phyloP scores from a whole-genome alignment of 176 grass and related monocot genomes.

The Puccinellia tenuiflora region DNA sequence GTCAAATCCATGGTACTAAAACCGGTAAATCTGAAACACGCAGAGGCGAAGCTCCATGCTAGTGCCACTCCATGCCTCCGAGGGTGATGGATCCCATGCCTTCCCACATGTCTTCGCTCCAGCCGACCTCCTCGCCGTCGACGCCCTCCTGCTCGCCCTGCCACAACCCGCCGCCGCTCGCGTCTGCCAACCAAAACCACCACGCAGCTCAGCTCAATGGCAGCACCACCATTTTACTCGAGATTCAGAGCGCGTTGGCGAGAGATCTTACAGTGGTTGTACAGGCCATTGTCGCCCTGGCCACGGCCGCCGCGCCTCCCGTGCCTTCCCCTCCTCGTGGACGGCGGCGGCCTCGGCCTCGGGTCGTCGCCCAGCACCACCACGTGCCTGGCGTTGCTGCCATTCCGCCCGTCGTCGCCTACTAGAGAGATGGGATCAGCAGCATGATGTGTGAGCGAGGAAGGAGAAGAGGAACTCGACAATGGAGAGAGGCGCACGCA shows the following conservation, averaged over 20 bases:
- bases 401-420: constrained; percentile 16
- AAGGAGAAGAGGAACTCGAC: too few relatives aligned
- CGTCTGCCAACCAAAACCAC: constrained; percentile 46
- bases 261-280: constrained; percentile 80
- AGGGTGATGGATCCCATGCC: constrained; percentile 71
- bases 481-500: constrained; percentile 40
- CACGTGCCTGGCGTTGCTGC: constrained; percentile 12
- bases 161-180: constrained; percentile 69
- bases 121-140: constrained; percentile 80
- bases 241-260: background rate
- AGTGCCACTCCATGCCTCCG: constrained; percentile 82
- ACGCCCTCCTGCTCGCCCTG: constrained; percentile 71
- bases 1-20: background rate
- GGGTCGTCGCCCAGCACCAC: constrained; percentile 80
- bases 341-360: constrained; percentile 20
- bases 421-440: background rate
- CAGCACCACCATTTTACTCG: background rate
- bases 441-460: background rate
- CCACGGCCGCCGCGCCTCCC: background rate
- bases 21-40: background rate
- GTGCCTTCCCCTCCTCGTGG: constrained; percentile 3
- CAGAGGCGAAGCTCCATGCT: background rate
- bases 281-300: constrained; percentile 34
- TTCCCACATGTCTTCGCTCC: constrained; percentile 80
- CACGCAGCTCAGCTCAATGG: background rate